A percentile compares a stretch with the other conserved stretches of the same genome.
These are phyloP conservation scores for Aspergillus biplanus DNA, from an alignment of 495 filamentous ascomycete species.

Conservation along the genomic window DNA sequence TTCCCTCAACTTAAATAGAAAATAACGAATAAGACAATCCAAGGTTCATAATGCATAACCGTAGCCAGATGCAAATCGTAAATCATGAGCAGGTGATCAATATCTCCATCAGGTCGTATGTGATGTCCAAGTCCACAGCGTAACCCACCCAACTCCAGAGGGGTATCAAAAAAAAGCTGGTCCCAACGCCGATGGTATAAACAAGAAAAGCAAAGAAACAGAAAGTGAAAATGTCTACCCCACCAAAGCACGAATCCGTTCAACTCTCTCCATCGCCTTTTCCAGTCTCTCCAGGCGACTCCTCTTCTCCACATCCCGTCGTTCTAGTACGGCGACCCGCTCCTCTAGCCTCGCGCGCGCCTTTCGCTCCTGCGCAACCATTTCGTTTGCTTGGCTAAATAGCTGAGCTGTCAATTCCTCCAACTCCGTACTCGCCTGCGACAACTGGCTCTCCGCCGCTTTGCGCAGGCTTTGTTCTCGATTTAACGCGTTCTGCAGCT, in stretches of 20 bases:
- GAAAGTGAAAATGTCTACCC: constrained; percentile 27
- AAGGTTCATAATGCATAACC: constrained; percentile 12
- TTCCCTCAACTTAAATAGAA: background rate
- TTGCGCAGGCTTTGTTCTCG: constrained; percentile 73
- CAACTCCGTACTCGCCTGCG: constrained; percentile 74
- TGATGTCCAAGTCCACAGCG: constrained; percentile 1
- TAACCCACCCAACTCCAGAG: background rate
- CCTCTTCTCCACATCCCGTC: constrained; percentile 71
- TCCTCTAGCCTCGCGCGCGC: constrained; percentile 80
- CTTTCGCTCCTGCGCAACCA: constrained; percentile 89
- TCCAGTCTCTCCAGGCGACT: constrained; percentile 74
- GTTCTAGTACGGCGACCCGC: constrained; percentile 68
- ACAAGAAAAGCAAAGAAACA: constrained; percentile 14
- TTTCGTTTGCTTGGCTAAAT: constrained; percentile 95
- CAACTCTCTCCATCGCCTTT: constrained; percentile 74
- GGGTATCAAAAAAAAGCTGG: constrained; percentile 1
- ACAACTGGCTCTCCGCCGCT: constrained; percentile 73
- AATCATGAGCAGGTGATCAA: background rate
- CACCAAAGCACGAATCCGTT: constrained; percentile 75
- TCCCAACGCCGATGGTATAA: constrained; percentile 1
- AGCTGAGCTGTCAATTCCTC: constrained; percentile 86
- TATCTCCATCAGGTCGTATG: constrained; percentile 1
- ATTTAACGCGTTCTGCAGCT: constrained; percentile 69
- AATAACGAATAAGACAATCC: constrained; percentile 4
- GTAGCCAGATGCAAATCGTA: constrained; percentile 5